A percentile compares a stretch with the other conserved stretches of the same genome.
Evolutionary conservation across 2,329 filamentous ascomycete species (phyloP).

Genomic region (Botrytis hyacinthi): DNA sequence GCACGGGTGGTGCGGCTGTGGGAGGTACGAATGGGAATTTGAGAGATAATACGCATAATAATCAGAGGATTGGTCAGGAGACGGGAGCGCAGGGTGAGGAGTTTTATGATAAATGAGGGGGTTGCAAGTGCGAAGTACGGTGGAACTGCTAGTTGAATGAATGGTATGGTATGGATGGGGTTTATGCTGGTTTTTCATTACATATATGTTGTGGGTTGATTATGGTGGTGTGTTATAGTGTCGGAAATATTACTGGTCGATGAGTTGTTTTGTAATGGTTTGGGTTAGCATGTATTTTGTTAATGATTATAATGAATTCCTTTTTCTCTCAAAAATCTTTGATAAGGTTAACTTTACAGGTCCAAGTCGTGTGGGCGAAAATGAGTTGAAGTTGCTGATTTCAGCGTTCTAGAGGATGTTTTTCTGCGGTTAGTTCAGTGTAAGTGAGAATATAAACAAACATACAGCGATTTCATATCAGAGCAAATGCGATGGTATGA

Average conservation of each 20-base stretch:
- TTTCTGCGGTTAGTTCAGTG: too few species aligned
- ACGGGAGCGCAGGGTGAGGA: neutral
- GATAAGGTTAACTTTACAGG: too few species aligned
- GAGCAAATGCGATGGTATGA: too few species aligned
- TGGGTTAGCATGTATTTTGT: neutral
- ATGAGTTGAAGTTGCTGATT: too few species aligned
- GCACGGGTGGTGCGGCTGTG: neutral
- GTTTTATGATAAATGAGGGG: neutral
- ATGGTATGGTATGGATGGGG: neutral
- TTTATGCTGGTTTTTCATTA: neutral
- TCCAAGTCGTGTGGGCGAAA: too few species aligned
- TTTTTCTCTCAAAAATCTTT: too few species aligned
- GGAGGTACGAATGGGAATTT: neutral
- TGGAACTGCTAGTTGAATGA: neutral
- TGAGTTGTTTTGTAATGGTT: neutral
- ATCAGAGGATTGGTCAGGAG: neutral
- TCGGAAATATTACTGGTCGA: neutral
- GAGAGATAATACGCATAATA: neutral
- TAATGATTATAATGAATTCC: neutral
- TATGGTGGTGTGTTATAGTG: neutral
- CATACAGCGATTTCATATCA: too few species aligned
- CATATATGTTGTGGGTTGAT: neutral
- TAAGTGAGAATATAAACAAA: too few species aligned
- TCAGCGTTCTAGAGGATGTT: too few species aligned
- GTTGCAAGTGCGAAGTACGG: too few species aligned